Percentiles rank a stretch among this genome's conserved stretches.
These are phyloP conservation scores for Hapsidospora chrysogenum DNA, from an alignment of 495 filamentous ascomycete genomes.

Conservation along the genomic window DNA sequence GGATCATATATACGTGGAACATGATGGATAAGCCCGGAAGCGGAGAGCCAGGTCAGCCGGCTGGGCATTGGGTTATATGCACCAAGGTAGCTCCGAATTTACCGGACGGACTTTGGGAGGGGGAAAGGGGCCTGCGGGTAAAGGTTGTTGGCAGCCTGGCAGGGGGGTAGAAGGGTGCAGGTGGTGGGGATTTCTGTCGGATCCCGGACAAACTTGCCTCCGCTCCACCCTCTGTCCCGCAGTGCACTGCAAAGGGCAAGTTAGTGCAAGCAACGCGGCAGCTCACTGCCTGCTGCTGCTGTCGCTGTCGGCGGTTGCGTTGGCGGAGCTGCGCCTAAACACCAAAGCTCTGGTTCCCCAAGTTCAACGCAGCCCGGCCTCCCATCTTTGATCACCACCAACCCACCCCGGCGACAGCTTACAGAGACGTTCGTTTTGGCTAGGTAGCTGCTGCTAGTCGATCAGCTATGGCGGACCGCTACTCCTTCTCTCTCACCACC, in stretches of 20 bases:
- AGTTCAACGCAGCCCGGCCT: neutral
- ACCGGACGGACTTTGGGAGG: no score
- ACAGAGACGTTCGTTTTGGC: neutral
- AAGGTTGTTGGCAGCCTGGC: no score
- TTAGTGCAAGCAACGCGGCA: neutral
- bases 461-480: constrained; percentile 92
- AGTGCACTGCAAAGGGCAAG: neutral
- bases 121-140: no score
- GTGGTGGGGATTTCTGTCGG: no score
- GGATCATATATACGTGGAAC: no score
- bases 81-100: no score
- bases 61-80: no score
- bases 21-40: no score
- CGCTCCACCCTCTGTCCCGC: neutral
- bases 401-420: neutral
- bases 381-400: neutral
- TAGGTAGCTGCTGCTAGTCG: no score
- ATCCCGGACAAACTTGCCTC: neutral
- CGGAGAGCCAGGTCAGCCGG: no score
- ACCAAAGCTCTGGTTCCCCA: neutral
- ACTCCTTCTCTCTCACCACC: constrained; percentile 97
- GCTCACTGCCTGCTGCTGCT: neutral
- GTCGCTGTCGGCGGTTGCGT: neutral
- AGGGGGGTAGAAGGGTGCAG: no score
- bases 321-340: neutral